A percentile compares a stretch with the other conserved stretches of the same genome.
These are phyloP conservation scores for Trichoderma gamsii DNA, from an alignment of 495 filamentous ascomycete genomes.

Conservation along the genomic window DNA sequence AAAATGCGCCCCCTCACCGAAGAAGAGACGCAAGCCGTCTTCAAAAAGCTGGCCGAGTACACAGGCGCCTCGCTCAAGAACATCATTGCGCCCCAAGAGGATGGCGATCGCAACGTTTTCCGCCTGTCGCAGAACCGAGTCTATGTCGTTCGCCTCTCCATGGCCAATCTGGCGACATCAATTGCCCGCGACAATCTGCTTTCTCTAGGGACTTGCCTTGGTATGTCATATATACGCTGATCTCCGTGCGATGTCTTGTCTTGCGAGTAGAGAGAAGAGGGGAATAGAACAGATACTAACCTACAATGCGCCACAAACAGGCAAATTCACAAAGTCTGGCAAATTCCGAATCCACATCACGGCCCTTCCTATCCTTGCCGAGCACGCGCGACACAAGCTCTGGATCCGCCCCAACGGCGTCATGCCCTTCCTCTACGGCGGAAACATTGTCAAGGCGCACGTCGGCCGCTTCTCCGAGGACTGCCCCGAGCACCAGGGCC, in stretches of 20 bases:
- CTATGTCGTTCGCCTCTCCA: constrained; percentile 78
- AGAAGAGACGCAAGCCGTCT: constrained; percentile 63
- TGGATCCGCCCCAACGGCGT: constrained; percentile 94
- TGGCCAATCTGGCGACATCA: constrained; percentile 85
- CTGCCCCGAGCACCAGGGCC: constrained; percentile 70
- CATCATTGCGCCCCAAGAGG: constrained; percentile 68
- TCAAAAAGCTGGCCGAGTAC: constrained; percentile 80
- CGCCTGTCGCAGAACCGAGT: constrained; percentile 67
- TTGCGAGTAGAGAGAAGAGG: no score
- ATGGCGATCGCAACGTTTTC: constrained; percentile 76
- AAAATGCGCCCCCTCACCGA: constrained; percentile 72
- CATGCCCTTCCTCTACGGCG: constrained; percentile 91
- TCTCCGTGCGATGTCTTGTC: no score
- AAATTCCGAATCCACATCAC: constrained; percentile 85
- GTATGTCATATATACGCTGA: constrained; percentile 24
- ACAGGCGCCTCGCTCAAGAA: constrained; percentile 71
- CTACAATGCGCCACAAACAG: constrained; percentile 23
- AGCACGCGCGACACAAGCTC: constrained; percentile 86
- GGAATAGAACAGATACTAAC: not conserved
- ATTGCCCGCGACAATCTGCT: constrained; percentile 73
- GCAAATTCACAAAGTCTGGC: constrained; percentile 86
- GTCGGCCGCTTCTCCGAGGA: constrained; percentile 84
- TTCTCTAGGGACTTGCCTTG: constrained; percentile 77
- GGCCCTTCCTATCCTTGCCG: constrained; percentile 75
- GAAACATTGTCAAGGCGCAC: constrained; percentile 86